These are phyloP conservation scores for Nemania sp. DNA, from an alignment of 2,329 filamentous ascomycete genomes.

Conservation along the genomic window DNA sequence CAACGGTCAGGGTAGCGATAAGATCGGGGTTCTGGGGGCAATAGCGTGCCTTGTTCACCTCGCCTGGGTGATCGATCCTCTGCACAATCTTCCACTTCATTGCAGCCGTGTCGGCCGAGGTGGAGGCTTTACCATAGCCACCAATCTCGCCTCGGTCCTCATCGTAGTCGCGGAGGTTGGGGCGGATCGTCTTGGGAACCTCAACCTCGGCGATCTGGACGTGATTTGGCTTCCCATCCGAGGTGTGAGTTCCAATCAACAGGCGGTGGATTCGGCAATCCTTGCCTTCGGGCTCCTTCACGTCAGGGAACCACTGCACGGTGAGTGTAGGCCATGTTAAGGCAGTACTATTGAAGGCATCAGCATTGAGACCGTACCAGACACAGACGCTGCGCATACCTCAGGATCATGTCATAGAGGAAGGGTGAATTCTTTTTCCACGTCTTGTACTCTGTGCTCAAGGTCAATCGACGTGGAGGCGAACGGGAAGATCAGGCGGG, in stretches of 20 bases:
- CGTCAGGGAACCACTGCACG: conserved; percentile 97
- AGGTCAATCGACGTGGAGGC: conserved; percentile 30
- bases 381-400: conserved; percentile 57
- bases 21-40: conserved; percentile 98
- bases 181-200: conserved; percentile 81
- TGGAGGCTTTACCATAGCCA: conserved; percentile 78
- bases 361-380: conserved; percentile 2
- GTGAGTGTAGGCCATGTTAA: conserved; percentile 98
- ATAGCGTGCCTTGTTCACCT: conserved; percentile 98
- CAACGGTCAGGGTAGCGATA: conserved; percentile 90
- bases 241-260: conserved; percentile 94
- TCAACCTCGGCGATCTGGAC: conserved; percentile 95
- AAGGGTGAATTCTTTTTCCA: conserved; percentile 99
- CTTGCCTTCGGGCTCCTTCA: conserved; percentile 87
- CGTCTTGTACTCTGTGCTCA: conserved; percentile 88
- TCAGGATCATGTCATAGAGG: conserved; percentile 97
- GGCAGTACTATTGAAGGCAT: conserved; percentile 70
- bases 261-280: conserved; percentile 89
- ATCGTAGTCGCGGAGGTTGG: conserved; percentile 87
- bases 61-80: conserved; percentile 94
- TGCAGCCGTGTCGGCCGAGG: conserved; percentile 69
- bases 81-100: conserved; percentile 94
- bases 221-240: conserved; percentile 86
- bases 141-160: conserved; percentile 93
- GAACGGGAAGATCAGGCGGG: neutral